phyloP scores from a whole-genome alignment of 2,329 filamentous ascomycete genomes.

The Penicillium sp. region DNA sequence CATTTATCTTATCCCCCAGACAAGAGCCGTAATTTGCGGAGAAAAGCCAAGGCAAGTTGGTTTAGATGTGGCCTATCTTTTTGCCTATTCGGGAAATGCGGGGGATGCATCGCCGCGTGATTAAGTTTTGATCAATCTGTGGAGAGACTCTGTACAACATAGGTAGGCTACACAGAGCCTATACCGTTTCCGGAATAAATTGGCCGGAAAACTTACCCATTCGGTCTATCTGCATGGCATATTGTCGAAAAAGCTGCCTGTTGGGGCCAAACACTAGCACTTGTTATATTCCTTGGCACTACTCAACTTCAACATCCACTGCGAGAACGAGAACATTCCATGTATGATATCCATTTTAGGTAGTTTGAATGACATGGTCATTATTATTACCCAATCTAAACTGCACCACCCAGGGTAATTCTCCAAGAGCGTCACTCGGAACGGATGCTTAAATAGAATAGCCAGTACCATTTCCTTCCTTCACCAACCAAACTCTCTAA shows the following conservation, averaged over 20 bases:
- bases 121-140: background rate
- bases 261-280: background rate
- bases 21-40: background rate
- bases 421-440: background rate
- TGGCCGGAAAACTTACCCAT: background rate
- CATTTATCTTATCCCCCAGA: background rate
- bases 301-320: background rate
- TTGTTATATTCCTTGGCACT: background rate
- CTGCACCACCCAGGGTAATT: background rate
- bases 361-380: background rate
- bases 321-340: background rate
- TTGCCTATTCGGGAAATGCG: constrained; percentile 1
- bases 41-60: background rate
- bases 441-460: background rate
- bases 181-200: background rate
- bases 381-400: background rate
- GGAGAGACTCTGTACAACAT: background rate
- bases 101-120: background rate
- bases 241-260: background rate
- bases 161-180: background rate
- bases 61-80: background rate
- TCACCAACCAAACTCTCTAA: background rate
- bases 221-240: background rate
- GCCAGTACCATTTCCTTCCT: background rate
- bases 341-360: background rate